Conservation (phyloP, 1,284 basidiomycete genomes). For the Caloboletus firmus region DNA sequence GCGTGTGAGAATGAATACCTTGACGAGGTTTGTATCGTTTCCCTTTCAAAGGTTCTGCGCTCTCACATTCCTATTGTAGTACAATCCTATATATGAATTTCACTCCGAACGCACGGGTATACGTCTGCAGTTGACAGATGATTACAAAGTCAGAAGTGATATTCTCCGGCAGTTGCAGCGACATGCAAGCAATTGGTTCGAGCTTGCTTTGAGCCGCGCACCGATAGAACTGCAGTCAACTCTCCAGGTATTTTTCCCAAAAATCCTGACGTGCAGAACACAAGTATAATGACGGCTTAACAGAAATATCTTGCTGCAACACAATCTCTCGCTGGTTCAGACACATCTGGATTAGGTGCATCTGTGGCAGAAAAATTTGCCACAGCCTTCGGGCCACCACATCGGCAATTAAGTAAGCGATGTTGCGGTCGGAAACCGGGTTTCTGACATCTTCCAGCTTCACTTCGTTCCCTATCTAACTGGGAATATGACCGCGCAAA, state of each 20-base stretch:
- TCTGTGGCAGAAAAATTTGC: conserved; percentile 85
- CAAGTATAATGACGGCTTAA: not conserved
- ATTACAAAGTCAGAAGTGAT: conserved; percentile 83
- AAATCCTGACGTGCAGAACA: not conserved
- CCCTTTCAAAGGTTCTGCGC: not conserved
- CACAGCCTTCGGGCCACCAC: conserved; percentile 75
- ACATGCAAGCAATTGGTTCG: conserved; percentile 82
- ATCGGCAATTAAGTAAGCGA: conserved; percentile 72
- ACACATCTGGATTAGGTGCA: conserved; percentile 85
- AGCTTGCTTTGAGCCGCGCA: conserved; percentile 80
- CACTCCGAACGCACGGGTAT: conserved; percentile 76
- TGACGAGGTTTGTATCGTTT: conserved; percentile 72
- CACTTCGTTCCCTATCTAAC: conserved; percentile 55
- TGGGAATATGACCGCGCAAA: conserved; percentile 77
- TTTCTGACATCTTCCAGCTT: conserved; percentile 40
- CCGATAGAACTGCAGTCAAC: conserved; percentile 93
- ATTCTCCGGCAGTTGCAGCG: conserved; percentile 76
- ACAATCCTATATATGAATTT: conserved; percentile 86
- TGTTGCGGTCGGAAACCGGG: not conserved
- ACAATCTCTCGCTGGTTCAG: conserved; percentile 63
- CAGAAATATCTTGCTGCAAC: conserved; percentile 83
- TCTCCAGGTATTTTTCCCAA: conserved; percentile 62
- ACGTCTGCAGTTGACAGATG: conserved; percentile 82
- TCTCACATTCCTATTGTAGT: conserved; percentile 48
- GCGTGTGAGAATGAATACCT: conserved; percentile 90